phyloP scores from a whole-genome alignment of 2,329 filamentous ascomycete genomes.

The Neonectria hederae region DNA sequence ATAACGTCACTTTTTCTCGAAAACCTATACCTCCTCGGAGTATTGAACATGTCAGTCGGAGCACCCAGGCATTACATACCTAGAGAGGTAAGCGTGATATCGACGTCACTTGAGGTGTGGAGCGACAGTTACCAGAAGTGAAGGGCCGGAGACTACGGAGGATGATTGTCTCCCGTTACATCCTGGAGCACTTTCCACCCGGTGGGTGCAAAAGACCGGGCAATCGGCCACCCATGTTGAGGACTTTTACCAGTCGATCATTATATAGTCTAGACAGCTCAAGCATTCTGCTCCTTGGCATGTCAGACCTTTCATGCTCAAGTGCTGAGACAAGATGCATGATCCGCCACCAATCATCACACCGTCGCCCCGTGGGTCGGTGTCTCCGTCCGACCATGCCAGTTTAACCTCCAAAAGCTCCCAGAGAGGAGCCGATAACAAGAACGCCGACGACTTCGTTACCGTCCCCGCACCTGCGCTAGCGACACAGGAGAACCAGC shows the following conservation, averaged over 20 bases:
- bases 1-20: background rate
- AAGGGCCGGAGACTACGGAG: background rate
- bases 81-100: background rate
- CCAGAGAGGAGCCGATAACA: background rate
- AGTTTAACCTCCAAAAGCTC: slow-evolving; percentile 1
- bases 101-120: background rate
- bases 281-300: background rate
- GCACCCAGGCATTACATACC: background rate
- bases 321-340: background rate
- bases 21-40: background rate
- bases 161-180: background rate
- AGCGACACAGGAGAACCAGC: slow-evolving; percentile 38
- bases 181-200: background rate
- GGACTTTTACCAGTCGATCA: background rate
- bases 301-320: background rate
- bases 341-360: background rate
- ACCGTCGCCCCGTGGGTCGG: background rate
- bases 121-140: background rate
- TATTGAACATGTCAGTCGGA: background rate
- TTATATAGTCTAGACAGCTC: background rate
- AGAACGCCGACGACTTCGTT: background rate
- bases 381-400: slow-evolving; percentile 9
- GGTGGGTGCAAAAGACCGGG: background rate
- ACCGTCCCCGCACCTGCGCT: slow-evolving; percentile 30
- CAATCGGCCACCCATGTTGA: background rate